Base-by-base conservation (phyloP, 2,329 filamentous ascomycete genomes). In the Metarhizium album region DNA sequence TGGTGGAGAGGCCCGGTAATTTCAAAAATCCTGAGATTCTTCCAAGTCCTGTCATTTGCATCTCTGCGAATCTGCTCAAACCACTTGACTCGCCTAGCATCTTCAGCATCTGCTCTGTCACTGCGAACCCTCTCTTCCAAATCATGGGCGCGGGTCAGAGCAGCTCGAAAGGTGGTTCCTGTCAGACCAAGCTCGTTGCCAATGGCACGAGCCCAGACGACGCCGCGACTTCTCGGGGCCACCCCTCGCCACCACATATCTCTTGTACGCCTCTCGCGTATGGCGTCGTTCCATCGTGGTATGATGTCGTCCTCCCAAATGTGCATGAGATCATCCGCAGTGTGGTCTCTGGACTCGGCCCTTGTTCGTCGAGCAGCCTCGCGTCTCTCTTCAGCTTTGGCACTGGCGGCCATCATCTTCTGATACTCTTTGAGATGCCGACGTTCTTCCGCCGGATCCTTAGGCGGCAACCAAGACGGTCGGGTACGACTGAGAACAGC, bases 381-480 rank as follows among this genome's bases (percentile, higher is more conserved):
- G 56, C 70, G 79, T 60, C 76, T 76, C 52, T 78, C 76, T 31
- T 84, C 81, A 0, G 79, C 76, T 59, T 80, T 79, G 48, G 72
- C 66, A 57, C 80, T 82, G 43, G 71, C 72, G 0, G 74, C 75
- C 84, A 91, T 87, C 85, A 93, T 90, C 65, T 78, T 82, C 67
- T 90, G 84, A 63, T 90, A 93, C 64, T 93, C 83, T 61, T 80
- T 90, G 57, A 98, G 65, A 67, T 98, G 93, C 58, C 84, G 84
- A 64, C 81, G 87, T 70, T 98, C 93, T 67, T 98, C 93, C 49
- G 86, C 86, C 2, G 89, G 90, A 57, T 93, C 83, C 68, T 93
- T 93, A 1, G 87, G 87, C 1, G 88, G 87, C 2, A 93, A 72
- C 88, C 88, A 93, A 1, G 86, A 90, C 0, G 87, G 87, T 37